phyloP scores from a whole-genome alignment of 2,329 filamentous ascomycete species.

The Colletotrichum acutatum region DNA sequence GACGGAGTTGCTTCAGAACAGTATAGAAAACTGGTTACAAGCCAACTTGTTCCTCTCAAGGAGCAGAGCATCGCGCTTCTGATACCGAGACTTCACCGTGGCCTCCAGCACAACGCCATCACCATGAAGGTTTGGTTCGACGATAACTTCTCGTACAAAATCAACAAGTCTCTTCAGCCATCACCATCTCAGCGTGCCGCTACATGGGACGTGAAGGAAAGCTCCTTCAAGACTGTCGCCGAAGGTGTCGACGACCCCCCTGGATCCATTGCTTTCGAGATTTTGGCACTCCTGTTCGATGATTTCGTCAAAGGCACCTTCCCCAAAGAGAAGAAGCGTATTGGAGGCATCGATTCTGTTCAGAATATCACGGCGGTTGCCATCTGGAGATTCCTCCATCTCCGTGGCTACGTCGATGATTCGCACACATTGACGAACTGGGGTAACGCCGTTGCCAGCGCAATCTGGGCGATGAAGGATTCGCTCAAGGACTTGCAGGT shows the following conservation, averaged over 20 bases:
- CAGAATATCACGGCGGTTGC: conserved; percentile 79
- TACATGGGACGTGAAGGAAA: conserved; percentile 80
- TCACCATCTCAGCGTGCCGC: conserved; percentile 58
- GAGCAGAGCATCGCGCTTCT: conserved; percentile 83
- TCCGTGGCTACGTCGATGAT: conserved; percentile 85
- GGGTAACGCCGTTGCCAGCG: conserved; percentile 82
- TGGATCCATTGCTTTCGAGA: conserved; percentile 66
- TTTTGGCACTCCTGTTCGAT: conserved; percentile 75
- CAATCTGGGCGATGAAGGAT: conserved; percentile 71
- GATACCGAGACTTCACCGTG: conserved; percentile 82
- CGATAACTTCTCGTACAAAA: conserved; percentile 71
- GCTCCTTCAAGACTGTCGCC: conserved; percentile 60
- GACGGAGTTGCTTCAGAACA: conserved; percentile 84
- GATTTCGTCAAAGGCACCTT: conserved; percentile 78
- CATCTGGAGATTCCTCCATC: conserved; percentile 88
- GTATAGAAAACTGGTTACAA: conserved; percentile 83
- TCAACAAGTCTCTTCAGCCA: conserved; percentile 64
- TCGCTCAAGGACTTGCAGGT: conserved; percentile 53
- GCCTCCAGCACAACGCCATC: conserved; percentile 83
- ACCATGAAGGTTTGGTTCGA: conserved; percentile 88
- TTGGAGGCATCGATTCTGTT: conserved; percentile 69
- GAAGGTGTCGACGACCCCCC: conserved; percentile 52
- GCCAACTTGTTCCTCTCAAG: conserved; percentile 78
- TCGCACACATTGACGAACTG: conserved; percentile 84
- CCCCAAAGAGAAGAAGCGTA: conserved; percentile 65